phyloP scores from a whole-genome alignment of 768 basidiomycete genomes.

The Infundibulicybe gibba region DNA sequence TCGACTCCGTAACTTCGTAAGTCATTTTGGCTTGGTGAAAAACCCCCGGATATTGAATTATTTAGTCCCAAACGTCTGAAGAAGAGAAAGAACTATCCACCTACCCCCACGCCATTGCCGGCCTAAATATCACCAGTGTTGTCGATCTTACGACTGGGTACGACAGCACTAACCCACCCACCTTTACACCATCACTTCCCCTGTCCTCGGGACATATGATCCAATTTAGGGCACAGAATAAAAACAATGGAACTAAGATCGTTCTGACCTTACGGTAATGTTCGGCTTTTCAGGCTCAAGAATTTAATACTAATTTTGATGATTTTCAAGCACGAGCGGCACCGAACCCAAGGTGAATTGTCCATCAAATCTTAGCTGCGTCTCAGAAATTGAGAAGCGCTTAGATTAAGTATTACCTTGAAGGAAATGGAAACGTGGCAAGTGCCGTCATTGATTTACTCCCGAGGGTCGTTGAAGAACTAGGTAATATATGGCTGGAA shows the following conservation, averaged over 20 bases:
- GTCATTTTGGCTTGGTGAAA: no score
- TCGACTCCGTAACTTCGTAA: conserved; percentile 52
- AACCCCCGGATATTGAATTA: no score
- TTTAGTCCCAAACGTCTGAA: no score
- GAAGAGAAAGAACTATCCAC: conserved; percentile 12
- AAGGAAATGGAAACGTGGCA: conserved; percentile 62
- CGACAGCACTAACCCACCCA: conserved; percentile 72
- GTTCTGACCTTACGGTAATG: conserved; percentile 68
- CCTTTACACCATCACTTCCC: conserved; percentile 56
- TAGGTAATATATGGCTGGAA: conserved; percentile 69
- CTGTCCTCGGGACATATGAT: conserved; percentile 86
- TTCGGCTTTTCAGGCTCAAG: neutral
- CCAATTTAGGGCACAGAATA: conserved; percentile 59
- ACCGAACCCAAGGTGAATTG: conserved; percentile 82
- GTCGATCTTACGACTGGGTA: conserved; percentile 77
- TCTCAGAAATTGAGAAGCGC: conserved; percentile 9
- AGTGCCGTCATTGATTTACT: conserved; percentile 46
- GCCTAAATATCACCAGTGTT: conserved; percentile 55
- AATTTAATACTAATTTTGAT: neutral
- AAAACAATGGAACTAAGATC: conserved; percentile 40
- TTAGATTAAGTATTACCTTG: conserved; percentile 86
- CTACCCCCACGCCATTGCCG: conserved; percentile 63
- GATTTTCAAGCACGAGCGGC: conserved; percentile 65
- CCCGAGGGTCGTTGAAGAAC: conserved; percentile 51
- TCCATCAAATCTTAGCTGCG: neutral